Conservation (phyloP, 176 grass and related monocot species). For the Metroxylon sagu region DNA sequence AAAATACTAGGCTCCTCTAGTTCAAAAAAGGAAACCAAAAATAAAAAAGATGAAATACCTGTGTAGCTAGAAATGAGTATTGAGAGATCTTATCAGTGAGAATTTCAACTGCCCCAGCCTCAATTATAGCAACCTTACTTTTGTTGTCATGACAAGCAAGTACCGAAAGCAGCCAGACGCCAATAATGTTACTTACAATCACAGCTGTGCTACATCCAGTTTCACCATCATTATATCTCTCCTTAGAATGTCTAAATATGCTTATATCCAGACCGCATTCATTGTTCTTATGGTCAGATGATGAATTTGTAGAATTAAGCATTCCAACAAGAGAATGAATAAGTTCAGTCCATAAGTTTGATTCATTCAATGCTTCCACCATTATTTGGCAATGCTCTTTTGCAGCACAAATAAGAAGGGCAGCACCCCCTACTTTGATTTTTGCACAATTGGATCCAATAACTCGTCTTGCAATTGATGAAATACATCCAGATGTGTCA, state of each 20-base stretch:
- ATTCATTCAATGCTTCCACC: conserved; percentile 62
- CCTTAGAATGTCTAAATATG: conserved; percentile 61
- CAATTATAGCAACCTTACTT: conserved; percentile 59
- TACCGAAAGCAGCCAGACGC: conserved; percentile 76
- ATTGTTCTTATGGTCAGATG: conserved; percentile 37
- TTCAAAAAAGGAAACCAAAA: no score
- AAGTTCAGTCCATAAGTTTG: conserved; percentile 60
- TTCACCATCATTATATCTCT: conserved; percentile 39
- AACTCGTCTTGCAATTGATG: conserved; percentile 60
- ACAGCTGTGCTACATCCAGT: conserved; percentile 48
- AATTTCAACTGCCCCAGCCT: conserved; percentile 77
- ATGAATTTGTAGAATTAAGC: conserved; percentile 57
- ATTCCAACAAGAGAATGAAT: conserved; percentile 85
- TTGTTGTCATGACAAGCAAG: conserved; percentile 65
- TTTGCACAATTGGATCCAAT: conserved; percentile 61
- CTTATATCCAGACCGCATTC: conserved; percentile 70
- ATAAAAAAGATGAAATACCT: conserved; percentile 18
- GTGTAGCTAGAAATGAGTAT: conserved; percentile 67
- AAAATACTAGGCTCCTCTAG: no score
- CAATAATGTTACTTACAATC: conserved; percentile 86
- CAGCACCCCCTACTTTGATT: conserved; percentile 82
- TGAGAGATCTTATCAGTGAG: conserved; percentile 84
- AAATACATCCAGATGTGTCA: conserved; percentile 62
- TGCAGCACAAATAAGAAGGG: conserved; percentile 85
- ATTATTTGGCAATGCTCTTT: conserved; percentile 70